Base-by-base conservation (phyloP, 345 rosid genomes). In the Barbarea vulgaris region DNA sequence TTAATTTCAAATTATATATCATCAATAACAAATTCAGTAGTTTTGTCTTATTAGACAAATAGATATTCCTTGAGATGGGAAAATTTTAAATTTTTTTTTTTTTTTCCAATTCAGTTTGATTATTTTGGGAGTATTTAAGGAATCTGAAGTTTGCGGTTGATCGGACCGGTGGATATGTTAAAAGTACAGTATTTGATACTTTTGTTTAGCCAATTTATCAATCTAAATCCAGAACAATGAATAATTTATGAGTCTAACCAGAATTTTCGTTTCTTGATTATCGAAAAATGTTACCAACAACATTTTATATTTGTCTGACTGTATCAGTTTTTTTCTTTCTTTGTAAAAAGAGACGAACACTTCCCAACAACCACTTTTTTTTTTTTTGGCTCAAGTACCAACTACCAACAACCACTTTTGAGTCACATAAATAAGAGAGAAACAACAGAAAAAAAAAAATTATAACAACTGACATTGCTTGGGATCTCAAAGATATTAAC, bases 351-450 rank as follows among this genome's bases (percentile, higher is more conserved):
- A 21, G 7, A 41, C 21, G 12, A 54, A 7, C 63, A 64, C 51
- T 56, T 66, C 17, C 36, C 58, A 64, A 47, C 58, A 47, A 74
- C 66, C 42, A 65, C 55, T 17, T n/a, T n/a, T n/a, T n/a, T n/a
- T n/a, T n/a, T n/a, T n/a, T n/a, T n/a, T n/a, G n/a, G n/a, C n/a
- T n/a, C n/a, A n/a, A n/a, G n/a, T n/a, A n/a, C n/a, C n/a, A n/a
- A n/a, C n/a, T n/a, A n/a, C n/a, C n/a, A 64, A 56, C 48, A 25
- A 74, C 66, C 33, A 66, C 46, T 17, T 19, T 54, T 4, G 47
- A 41, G 47, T 41, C 47, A 13, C 72, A 34, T 56, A 46, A 17
- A 17, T 42, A 8, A 44, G 56, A 18, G 18, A 22, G 7, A 56
- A 17, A 15, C 55, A 51, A 47, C 58, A 3, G 15, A 3, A 9